Base-by-base conservation (phyloP, 768 basidiomycete genomes). In the Tephrocybe sp. region DNA sequence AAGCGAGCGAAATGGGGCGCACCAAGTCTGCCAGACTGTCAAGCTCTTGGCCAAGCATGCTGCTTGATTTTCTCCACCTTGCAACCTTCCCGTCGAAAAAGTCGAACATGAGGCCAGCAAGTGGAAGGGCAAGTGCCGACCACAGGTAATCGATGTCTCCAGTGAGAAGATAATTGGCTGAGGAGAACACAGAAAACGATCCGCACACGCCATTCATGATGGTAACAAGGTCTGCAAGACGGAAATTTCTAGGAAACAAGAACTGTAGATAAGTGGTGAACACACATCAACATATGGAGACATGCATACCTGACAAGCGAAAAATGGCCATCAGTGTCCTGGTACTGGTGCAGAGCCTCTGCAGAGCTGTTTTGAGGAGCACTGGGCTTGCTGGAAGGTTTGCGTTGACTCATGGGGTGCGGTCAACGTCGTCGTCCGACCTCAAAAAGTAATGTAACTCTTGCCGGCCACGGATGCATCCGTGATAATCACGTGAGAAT, bases 171-270 rank as follows among this genome's bases (percentile, higher is more conserved):
- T 95, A 99, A 46, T 84, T 84, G 40, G 91, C 94, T 5, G 92
- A 94, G 33, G 87, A 90, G 69, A 98, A 94, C 65, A 99, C 82
- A 22, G 94, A 98, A 60, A 96, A 87, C 14, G 90, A 89, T 51
- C 97, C 97, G 72, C 97, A 99, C 68, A 98, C 88, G 39, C 97
- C 97, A 66, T 99, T 99, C 87, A 95, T 94, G 57, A 99, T 93
- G 32, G 97, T 99, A 61, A 99, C 93, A 45, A 97, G 79, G 74
- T 99, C 97, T 58, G 97, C 97, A 22, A 98, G 82, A 47, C 95
- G 91, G 66, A 99, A 99, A 69, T 98, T 98, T 60, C 97, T 97
- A 61, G 16, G 56, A 47, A 38, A 51, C n/a, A 48, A 48, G 49
- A 35, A 49, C 49, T 20, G 23, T 53, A 47, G 14, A 35, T 50